Percentiles rank a stretch among this genome's conserved stretches.
These are phyloP conservation scores for Nitzschia palea DNA, from an alignment of 108 stramenopile genomes.

Conservation along the genomic window DNA sequence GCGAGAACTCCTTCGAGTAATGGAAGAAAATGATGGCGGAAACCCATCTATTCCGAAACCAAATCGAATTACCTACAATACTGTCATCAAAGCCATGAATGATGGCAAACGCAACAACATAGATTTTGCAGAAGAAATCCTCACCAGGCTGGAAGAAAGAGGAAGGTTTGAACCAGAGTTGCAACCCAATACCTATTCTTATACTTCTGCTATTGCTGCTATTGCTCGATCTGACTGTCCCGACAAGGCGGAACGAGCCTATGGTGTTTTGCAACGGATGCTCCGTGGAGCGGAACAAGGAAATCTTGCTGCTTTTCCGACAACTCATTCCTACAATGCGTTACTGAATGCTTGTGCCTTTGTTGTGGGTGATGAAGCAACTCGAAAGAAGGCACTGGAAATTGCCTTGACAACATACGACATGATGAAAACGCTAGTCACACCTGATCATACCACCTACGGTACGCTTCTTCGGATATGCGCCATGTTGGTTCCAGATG, in stretches of 20 bases:
- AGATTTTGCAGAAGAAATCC: conserved; percentile 24
- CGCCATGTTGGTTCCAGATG: conserved; percentile 37
- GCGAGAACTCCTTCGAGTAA: conserved; percentile 35
- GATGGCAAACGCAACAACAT: conserved; percentile 11
- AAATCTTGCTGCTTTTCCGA: conserved; percentile 32
- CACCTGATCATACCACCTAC: conserved; percentile 58
- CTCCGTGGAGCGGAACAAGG: conserved; percentile 10
- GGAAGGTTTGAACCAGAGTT: conserved; percentile 7
- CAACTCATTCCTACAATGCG: conserved; percentile 53
- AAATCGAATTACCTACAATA: conserved; percentile 35
- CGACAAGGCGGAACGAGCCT: conserved; percentile 38
- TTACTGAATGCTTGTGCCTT: conserved; percentile 68
- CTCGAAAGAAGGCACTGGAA: conserved; percentile 42
- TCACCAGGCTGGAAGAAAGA: conserved; percentile 9
- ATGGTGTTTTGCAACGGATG: conserved; percentile 30
- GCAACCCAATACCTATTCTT: conserved; percentile 27
- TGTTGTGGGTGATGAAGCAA: conserved; percentile 40
- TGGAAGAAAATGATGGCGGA: conserved; percentile 43
- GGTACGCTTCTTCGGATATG: conserved; percentile 61
- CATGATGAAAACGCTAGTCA: conserved; percentile 22
- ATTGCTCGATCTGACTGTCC: conserved; percentile 21
- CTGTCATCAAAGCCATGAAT: conserved; percentile 31
- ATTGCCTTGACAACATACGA: conserved; percentile 41
- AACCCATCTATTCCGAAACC: conserved; percentile 18
- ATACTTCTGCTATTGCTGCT: conserved; percentile 33